These are phyloP conservation scores for Globisporangium lucens DNA, from an alignment of 352 stramenopile species.

Conservation along the genomic window DNA sequence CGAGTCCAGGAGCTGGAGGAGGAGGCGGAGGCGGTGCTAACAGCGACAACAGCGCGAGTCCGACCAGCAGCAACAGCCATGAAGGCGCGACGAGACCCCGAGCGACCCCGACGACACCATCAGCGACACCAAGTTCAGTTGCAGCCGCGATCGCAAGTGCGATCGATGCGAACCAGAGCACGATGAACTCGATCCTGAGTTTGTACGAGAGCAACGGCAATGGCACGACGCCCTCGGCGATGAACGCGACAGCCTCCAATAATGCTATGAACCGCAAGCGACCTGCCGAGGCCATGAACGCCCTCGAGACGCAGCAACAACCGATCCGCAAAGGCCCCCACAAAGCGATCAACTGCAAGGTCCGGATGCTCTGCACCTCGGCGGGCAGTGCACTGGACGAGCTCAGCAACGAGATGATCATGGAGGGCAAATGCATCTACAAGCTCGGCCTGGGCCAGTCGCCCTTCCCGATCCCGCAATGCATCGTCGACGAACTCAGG, in stretches of 20 bases:
- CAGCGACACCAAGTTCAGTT: neutral
- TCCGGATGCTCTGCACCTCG: conserved; percentile 80
- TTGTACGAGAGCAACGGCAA: conserved; percentile 20
- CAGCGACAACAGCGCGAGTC: conserved; percentile 13
- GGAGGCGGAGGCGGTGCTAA: neutral
- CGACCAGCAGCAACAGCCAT: conserved; percentile 20
- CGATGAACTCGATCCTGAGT: conserved; percentile 14
- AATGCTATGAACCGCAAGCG: conserved; percentile 35
- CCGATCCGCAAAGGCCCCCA: conserved; percentile 36
- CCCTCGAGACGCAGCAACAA: conserved; percentile 17
- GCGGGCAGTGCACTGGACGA: conserved; percentile 79
- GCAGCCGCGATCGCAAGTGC: conserved; percentile 5
- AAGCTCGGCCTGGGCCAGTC: conserved; percentile 84
- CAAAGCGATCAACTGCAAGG: conserved; percentile 86
- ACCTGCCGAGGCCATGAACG: conserved; percentile 35
- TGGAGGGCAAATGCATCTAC: conserved; percentile 77
- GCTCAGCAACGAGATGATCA: conserved; percentile 84
- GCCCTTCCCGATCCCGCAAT: conserved; percentile 84
- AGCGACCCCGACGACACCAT: neutral
- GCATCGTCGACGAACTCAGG: conserved; percentile 84
- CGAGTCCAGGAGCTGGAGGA: conserved; percentile 5
- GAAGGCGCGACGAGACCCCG: neutral
- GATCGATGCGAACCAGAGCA: conserved; percentile 17
- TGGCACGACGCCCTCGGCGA: conserved; percentile 3
- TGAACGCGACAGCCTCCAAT: neutral